Evolutionary conservation across 345 rosid genomes (phyloP).

Genomic region (Corchorus olitorius): DNA sequence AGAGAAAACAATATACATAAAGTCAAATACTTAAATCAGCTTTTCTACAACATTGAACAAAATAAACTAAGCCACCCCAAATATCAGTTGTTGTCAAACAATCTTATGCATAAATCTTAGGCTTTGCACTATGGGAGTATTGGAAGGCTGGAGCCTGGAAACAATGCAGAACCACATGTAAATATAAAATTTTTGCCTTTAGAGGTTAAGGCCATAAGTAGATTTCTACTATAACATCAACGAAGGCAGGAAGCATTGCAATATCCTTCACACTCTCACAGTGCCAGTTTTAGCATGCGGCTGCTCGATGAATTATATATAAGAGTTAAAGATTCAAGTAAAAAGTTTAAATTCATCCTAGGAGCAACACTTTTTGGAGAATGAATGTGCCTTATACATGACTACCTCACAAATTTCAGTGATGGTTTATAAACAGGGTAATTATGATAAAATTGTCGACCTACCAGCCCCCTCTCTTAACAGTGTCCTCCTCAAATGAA

Average conservation of each 20-base stretch:
- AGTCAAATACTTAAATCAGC: background rate
- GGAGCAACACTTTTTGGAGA: background rate
- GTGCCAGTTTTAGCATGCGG: background rate
- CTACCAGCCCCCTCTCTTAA: conserved; percentile 88
- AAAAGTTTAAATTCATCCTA: background rate
- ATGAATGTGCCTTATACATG: background rate
- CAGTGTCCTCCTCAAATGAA: conserved; percentile 76
- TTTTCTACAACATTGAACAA: background rate
- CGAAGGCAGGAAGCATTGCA: background rate
- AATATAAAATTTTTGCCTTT: no score
- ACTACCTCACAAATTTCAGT: background rate
- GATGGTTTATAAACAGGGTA: background rate
- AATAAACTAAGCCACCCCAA: background rate
- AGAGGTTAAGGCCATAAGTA: no score
- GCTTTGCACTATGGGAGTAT: background rate
- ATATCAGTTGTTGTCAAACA: background rate
- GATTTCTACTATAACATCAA: background rate
- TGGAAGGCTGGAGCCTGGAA: no score
- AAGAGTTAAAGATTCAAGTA: background rate
- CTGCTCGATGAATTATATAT: no score
- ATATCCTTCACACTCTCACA: background rate
- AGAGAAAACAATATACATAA: conserved; percentile 19
- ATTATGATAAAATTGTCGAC: conserved; percentile 21
- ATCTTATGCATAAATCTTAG: background rate
- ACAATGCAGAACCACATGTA: no score